These are phyloP conservation scores for Candida gorgasii DNA, from an alignment of 805 yeast species.

Conservation along the genomic window DNA sequence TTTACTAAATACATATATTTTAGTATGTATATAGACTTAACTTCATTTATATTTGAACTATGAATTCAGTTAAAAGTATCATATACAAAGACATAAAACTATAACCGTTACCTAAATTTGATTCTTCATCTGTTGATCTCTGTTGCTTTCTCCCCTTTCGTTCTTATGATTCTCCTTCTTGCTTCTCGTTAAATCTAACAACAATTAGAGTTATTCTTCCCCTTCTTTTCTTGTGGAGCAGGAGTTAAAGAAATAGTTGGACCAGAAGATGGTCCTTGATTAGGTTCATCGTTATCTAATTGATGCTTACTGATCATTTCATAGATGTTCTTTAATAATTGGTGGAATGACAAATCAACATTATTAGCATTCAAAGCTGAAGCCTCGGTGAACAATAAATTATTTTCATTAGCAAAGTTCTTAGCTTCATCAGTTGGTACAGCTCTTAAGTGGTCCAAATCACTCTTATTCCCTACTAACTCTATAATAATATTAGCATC, in stretches of 20 bases:
- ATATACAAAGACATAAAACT: not conserved
- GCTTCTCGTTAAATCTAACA: no score
- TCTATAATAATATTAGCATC: slow-evolving; percentile 95
- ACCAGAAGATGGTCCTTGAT: slow-evolving; percentile 70
- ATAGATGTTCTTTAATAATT: slow-evolving; percentile 87
- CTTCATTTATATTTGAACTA: not conserved
- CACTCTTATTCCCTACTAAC: slow-evolving; percentile 88
- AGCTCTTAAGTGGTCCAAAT: slow-evolving; percentile 88
- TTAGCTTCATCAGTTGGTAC: slow-evolving; percentile 98
- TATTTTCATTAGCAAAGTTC: slow-evolving; percentile 90
- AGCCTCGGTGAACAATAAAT: slow-evolving; percentile 90
- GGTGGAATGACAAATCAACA: slow-evolving; percentile 93
- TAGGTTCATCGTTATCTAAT: slow-evolving; percentile 76
- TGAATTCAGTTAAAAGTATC: not conserved
- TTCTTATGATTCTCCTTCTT: not conserved
- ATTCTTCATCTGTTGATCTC: not conserved
- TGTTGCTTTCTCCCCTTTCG: no score
- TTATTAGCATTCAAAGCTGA: slow-evolving; percentile 92
- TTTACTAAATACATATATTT: not conserved
- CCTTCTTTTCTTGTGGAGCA: slow-evolving; percentile 77
- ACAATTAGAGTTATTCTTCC: slow-evolving; percentile 61
- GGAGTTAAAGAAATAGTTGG: slow-evolving; percentile 93
- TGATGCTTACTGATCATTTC: slow-evolving; percentile 94
- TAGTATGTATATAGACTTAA: not conserved
- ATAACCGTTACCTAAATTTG: not conserved